Evolutionary conservation across 1,284 basidiomycete genomes (phyloP), one percentile per base, ranked within the genome.

Genomic region (Papiliotrema flavescens): DNA sequence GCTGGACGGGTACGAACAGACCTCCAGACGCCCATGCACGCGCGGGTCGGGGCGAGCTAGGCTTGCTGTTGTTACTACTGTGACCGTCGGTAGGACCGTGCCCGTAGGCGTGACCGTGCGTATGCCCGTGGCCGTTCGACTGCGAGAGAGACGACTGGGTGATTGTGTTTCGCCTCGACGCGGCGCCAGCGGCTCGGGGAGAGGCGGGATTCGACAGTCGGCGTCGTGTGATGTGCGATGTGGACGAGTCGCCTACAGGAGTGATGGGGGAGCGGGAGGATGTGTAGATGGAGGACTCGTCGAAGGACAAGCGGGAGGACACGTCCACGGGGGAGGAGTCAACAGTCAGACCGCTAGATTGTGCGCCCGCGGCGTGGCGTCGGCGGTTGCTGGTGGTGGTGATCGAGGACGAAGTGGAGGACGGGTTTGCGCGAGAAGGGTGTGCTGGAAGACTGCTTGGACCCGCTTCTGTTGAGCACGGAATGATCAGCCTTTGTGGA

Each of bases 391-490:
- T 20, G 35, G 17, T 36, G 17, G 9, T 36, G 17, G 35, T 9
- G 35, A 36, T 36, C 17, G 9, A 11, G 11, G 11, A 17, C 17
- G 11, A 17, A 9, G 35, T 36, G 35, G 35, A 36, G 17, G 35
- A 17, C 11, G 35, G 9, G 17, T 9, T 36, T 11, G 35, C 17
- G 15, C 20, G 15, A 40, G 17, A 15, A 17, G 39, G 39, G n/a
- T 36, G 13, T 45, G 14, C 14, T 37, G n/a, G 24, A n/a, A 95
- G 72, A 89, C 97, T 46, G 76, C 86, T 26, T 4, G 39, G 39
- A n/a, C 39, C 39, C 15, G 39, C 39, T 7, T 40, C 39, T 4
- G 39, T 40, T 7, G 39, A 40, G 17, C 6, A 40, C 5, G 39
- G 39, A 20, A 40, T 40, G 39, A 40, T 15, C 6, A 32, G 28